phyloP scores from a whole-genome alignment of 352 stramenopile genomes.

The Globisporangium megalacanthum region DNA sequence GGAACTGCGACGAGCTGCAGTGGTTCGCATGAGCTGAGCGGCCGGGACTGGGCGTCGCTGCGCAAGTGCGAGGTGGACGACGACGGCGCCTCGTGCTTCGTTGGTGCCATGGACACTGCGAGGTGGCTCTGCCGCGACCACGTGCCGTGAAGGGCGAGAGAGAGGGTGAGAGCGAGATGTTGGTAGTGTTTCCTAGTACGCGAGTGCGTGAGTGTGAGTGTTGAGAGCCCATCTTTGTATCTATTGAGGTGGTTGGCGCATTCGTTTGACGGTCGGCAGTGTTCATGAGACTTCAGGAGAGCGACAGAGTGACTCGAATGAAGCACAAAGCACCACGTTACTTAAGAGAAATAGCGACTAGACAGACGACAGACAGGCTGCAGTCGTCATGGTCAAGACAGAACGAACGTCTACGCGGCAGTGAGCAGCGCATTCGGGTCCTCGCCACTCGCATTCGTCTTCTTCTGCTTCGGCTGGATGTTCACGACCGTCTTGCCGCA shows the following conservation, averaged over 20 bases:
- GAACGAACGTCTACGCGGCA: slow-evolving; percentile 1
- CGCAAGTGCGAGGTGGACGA: slow-evolving; percentile 26
- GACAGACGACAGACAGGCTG: no score
- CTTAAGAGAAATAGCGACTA: no score
- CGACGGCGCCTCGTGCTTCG: slow-evolving; percentile 7
- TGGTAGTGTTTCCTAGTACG: not conserved
- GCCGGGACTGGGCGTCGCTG: slow-evolving; percentile 30
- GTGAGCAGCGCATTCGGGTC: slow-evolving; percentile 17
- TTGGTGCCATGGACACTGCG: slow-evolving; percentile 11
- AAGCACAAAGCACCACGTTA: no score
- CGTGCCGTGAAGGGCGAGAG: slow-evolving; percentile 1
- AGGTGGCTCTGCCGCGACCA: slow-evolving; percentile 47
- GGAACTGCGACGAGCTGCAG: not conserved
- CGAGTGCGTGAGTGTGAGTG: no score
- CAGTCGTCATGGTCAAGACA: no score
- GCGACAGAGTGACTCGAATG: no score
- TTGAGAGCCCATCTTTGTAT: no score
- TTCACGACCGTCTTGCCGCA: slow-evolving; percentile 54
- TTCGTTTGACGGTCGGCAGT: no score
- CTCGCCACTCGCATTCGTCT: slow-evolving; percentile 13
- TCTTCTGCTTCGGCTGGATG: slow-evolving; percentile 35
- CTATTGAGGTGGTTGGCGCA: no score
- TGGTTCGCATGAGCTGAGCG: not conserved
- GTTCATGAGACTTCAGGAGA: no score
- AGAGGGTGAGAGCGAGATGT: not conserved